A percentile compares a stretch with the other conserved stretches of the same genome.
phyloP scores from a whole-genome alignment of 306 rosid species.

The Acacia melanoxylon region DNA sequence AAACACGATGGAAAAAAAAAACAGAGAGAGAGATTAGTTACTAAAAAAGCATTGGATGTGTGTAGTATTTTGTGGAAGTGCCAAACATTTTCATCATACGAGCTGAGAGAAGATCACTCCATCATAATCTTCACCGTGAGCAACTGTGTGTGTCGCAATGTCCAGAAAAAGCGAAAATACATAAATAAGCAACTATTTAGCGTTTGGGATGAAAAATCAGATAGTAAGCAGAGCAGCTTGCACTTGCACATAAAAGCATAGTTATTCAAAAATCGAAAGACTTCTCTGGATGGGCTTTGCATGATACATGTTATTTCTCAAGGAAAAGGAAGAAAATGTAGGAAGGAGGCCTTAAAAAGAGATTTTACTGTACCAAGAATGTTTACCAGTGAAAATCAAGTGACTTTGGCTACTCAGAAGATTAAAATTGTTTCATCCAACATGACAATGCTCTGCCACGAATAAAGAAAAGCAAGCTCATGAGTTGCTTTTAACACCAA shows the following conservation, averaged over 20 bases:
- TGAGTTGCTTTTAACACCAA: conserved; percentile 9
- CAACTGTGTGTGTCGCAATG: conserved; percentile 40
- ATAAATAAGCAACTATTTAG: neutral
- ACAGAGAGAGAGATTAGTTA: conserved; percentile 1
- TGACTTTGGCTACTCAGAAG: conserved; percentile 98
- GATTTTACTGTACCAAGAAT: conserved; percentile 28
- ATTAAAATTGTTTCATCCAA: conserved; percentile 97
- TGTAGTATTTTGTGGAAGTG: conserved; percentile 17
- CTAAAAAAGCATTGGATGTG: conserved; percentile 23
- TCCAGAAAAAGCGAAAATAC: neutral
- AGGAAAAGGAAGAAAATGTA: neutral
- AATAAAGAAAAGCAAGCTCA: conserved; percentile 1
- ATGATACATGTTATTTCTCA: conserved; percentile 6
- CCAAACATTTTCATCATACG: conserved; percentile 51
- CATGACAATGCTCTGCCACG: conserved; percentile 96
- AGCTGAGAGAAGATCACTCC: conserved; percentile 99
- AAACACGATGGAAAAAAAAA: conserved; percentile 21
- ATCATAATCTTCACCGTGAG: conserved; percentile 89
- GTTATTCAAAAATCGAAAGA: conserved; percentile 25
- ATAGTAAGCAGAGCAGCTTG: conserved; percentile 4
- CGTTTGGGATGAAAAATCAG: neutral
- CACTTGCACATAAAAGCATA: conserved; percentile 15
- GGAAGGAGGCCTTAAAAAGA: conserved; percentile 6
- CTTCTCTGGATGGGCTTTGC: conserved; percentile 11
- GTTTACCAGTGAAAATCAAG: conserved; percentile 93